Conservation (phyloP, 352 stramenopile genomes). For the Saprolegnia parasitica region DNA sequence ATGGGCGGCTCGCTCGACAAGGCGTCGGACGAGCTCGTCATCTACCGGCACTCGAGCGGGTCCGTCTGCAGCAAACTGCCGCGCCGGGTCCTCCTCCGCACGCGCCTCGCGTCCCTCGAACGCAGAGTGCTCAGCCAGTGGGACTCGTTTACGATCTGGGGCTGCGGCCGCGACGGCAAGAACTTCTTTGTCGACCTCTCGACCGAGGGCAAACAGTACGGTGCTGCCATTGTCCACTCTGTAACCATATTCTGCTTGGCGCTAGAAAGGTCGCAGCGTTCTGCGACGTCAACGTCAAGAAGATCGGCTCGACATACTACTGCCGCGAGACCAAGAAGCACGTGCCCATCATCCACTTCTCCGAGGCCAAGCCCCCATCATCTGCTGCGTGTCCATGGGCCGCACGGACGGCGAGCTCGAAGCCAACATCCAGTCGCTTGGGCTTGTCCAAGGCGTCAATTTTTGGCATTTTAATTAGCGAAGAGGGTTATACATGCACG, state of each 20-base stretch:
- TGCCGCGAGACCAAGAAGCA: conserved; percentile 3
- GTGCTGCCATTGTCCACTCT: neutral
- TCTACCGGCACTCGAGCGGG: conserved; percentile 25
- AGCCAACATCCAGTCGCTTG: conserved; percentile 23
- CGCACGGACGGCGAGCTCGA: conserved; percentile 26
- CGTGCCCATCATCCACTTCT: conserved; percentile 27
- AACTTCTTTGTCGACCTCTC: conserved; percentile 23
- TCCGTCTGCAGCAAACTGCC: conserved; percentile 26
- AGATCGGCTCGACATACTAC: conserved; percentile 26
- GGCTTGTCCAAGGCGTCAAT: conserved; percentile 20
- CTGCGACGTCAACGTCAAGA: conserved; percentile 28
- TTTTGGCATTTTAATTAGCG: conserved; percentile 30
- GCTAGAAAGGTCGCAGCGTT: conserved; percentile 23
- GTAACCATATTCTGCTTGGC: neutral
- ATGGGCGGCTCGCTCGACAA: conserved; percentile 22
- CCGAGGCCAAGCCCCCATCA: conserved; percentile 23
- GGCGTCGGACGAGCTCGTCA: conserved; percentile 17
- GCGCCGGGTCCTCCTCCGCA: conserved; percentile 20
- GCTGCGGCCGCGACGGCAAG: conserved; percentile 26
- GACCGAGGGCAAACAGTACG: conserved; percentile 11
- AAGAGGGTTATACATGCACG: neutral
- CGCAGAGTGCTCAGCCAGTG: conserved; percentile 25
- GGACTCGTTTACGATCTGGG: conserved; percentile 27
- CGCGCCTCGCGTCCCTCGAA: conserved; percentile 21
- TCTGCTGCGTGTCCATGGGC: conserved; percentile 28